Evolutionary conservation across 495 filamentous ascomycete species (phyloP).

Genomic region (Aspergillus sclerotiicarbonarius): DNA sequence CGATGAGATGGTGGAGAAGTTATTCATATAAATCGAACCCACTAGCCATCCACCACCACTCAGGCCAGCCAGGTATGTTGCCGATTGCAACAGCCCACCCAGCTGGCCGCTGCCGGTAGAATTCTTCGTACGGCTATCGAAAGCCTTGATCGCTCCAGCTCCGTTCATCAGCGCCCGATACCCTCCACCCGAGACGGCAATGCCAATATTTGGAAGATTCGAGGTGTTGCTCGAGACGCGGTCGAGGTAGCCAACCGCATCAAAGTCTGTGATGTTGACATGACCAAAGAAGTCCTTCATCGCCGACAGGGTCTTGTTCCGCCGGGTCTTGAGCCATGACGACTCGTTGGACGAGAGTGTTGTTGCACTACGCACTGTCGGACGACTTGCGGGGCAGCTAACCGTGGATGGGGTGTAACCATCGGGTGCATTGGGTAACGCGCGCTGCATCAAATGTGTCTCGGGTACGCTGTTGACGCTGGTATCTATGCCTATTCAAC

Average conservation of each 20-base stretch:
- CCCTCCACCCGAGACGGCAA: constrained; percentile 63
- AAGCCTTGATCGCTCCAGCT: constrained; percentile 82
- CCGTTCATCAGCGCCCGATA: constrained; percentile 88
- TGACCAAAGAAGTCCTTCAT: constrained; percentile 71
- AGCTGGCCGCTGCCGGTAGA: constrained; percentile 66
- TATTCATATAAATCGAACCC: constrained; percentile 82
- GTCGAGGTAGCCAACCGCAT: constrained; percentile 69
- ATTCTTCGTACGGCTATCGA: constrained; percentile 71
- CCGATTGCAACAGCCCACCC: constrained; percentile 79
- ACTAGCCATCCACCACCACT: constrained; percentile 89
- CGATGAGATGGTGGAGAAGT: constrained; percentile 71
- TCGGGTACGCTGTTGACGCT: not conserved
- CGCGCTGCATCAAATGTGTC: constrained; percentile 21
- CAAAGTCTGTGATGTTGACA: constrained; percentile 72
- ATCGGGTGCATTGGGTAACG: constrained; percentile 48
- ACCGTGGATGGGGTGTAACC: constrained; percentile 43
- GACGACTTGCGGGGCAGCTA: constrained; percentile 44
- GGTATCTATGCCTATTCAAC: not conserved
- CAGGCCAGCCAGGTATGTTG: constrained; percentile 82
- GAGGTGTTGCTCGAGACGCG: constrained; percentile 53
- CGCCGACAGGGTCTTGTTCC: constrained; percentile 57
- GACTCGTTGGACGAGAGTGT: constrained; percentile 65
- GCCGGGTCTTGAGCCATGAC: constrained; percentile 59
- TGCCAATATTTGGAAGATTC: constrained; percentile 60
- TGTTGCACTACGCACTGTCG: constrained; percentile 53